Percentiles rank a stretch among this genome's conserved stretches.
phyloP scores from a whole-genome alignment of 108 stramenopile species.

The Schizochytrium sp. region DNA sequence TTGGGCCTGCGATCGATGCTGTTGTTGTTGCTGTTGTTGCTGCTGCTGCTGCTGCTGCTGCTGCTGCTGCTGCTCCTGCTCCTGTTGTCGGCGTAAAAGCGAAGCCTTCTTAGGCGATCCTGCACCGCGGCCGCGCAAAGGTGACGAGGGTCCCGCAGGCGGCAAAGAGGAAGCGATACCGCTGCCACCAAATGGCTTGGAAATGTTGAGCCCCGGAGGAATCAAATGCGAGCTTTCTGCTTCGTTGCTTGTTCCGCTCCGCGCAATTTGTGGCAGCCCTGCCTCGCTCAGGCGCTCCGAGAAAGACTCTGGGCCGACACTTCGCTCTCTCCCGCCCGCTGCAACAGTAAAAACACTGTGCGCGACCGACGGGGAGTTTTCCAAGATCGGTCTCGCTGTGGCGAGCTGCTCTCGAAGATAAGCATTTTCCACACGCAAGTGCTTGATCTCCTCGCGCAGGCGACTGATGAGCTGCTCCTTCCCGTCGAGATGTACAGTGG shows the following conservation, averaged over 20 bases:
- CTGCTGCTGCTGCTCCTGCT: neutral
- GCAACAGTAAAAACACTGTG: neutral
- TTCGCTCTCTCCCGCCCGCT: too few species aligned
- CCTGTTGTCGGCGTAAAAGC: conserved; percentile 17
- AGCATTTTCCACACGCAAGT: conserved; percentile 27
- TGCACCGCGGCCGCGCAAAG: neutral
- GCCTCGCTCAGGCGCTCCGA: neutral
- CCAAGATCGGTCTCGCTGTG: neutral
- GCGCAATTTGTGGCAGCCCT: neutral
- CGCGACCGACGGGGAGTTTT: neutral
- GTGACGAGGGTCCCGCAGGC: neutral
- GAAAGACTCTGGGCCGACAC: neutral
- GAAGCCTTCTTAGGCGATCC: neutral
- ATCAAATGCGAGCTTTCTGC: neutral
- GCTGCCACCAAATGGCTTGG: too few species aligned
- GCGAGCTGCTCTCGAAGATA: conserved; percentile 16
- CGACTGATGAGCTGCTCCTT: conserved; percentile 34
- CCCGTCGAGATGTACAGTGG: conserved; percentile 32
- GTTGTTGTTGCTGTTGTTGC: too few species aligned
- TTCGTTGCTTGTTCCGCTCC: neutral
- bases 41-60: conserved; percentile 23
- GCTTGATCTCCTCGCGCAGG: conserved; percentile 28
- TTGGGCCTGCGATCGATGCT: neutral
- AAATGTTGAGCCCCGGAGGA: neutral
- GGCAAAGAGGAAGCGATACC: neutral